Evolutionary conservation across 352 stramenopile species (phyloP).

Genomic region (Globisporangium irregulare): DNA sequence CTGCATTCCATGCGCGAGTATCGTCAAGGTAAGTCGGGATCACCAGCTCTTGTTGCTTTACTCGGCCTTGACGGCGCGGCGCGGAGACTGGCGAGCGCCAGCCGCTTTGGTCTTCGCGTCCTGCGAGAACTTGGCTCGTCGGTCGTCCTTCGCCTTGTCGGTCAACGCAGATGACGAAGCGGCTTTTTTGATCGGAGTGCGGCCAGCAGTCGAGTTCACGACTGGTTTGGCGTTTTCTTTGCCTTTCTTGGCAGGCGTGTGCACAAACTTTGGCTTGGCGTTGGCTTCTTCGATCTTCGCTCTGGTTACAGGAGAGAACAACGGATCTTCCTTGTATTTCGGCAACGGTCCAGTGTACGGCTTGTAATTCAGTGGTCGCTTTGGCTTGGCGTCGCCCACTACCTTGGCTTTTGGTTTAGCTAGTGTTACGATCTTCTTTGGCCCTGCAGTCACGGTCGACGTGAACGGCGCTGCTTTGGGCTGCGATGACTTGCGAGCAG

Average conservation of each 20-base stretch:
- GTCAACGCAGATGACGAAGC: constrained; percentile 8
- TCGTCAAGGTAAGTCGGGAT: background rate
- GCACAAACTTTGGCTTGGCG: constrained; percentile 23
- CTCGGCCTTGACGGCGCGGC: background rate
- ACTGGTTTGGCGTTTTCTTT: constrained; percentile 24
- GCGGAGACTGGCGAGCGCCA: constrained; percentile 14
- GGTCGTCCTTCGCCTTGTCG: constrained; percentile 28
- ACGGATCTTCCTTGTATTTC: constrained; percentile 51
- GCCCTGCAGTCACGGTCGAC: constrained; percentile 12
- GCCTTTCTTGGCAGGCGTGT: constrained; percentile 19
- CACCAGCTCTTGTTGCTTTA: background rate
- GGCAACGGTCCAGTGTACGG: constrained; percentile 68
- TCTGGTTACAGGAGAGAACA: constrained; percentile 42
- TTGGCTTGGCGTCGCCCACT: constrained; percentile 7
- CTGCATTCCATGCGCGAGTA: background rate
- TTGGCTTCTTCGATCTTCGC: constrained; percentile 19
- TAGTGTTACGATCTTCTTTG: constrained; percentile 4
- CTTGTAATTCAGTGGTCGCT: constrained; percentile 36
- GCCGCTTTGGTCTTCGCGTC: constrained; percentile 31
- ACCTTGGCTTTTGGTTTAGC: constrained; percentile 2
- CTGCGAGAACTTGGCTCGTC: constrained; percentile 35
- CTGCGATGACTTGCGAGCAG: constrained; percentile 1
- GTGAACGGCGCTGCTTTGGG: constrained; percentile 11
- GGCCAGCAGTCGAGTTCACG: constrained; percentile 24
- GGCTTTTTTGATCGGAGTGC: constrained; percentile 26